Base-by-base conservation (phyloP, 345 rosid genomes). In the Eutrema japonicum region DNA sequence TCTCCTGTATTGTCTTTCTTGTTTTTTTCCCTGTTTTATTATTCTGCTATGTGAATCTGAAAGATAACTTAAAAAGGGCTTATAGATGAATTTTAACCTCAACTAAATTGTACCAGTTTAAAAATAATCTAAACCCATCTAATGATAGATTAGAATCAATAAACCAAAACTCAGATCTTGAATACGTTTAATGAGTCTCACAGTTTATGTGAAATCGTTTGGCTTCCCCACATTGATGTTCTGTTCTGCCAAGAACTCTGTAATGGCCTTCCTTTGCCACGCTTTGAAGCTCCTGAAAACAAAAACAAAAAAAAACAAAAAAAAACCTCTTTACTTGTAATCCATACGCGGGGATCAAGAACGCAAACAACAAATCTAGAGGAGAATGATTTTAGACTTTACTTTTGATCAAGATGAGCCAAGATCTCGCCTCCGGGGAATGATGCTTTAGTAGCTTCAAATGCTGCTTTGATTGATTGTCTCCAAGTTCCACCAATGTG, bases 361-460 rank as follows among this genome's bases (percentile, higher is more conserved):
- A 27, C 4, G n/a, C 38, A 37, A 74, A 66, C 33, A 64, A 55
- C n/a, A 41, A 11, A 27, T 58, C 4, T 14, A 10, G 41, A 55
- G 12, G 43, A 51, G 16, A 50, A 52, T 30, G 64, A 37, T 11
- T 38, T 27, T 58, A 65, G 78, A 47, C n/a, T 90, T 82, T 79
- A 94, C 98, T 94, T 94, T 29, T 91, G 93, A 81, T 94, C 98
- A 73, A 94, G 90, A 80, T 94, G 98, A 27, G 95, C 98, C 70
- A 91, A 35, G 76, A 94, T 74, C 71, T 91, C 87, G 32, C 95
- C 98, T 4, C 91, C 87, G 0, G 97, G 98, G 67, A 94, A 94
- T 56, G 95, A 87, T 59, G 77, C 71, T 82, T 70, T 82, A n/a
- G 96, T 94, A 73, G 97, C 91, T 79, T 91, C 92, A 69, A 52